Percentiles rank a stretch among this genome's conserved stretches.
Conservation (phyloP, 225 moss, liverwort and hornwort genomes). For the Pseudisothecium myosuroides region DNA sequence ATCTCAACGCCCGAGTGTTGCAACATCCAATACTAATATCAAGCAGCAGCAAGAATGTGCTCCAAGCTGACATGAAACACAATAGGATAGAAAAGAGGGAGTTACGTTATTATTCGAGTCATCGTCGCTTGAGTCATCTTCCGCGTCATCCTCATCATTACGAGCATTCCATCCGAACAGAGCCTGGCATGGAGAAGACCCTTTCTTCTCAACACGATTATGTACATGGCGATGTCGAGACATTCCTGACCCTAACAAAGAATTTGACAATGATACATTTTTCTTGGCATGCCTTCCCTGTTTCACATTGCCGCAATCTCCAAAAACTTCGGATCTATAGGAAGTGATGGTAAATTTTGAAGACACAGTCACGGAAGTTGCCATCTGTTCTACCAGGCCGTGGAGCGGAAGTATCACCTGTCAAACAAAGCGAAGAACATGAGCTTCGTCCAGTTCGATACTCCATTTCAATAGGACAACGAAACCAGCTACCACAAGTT, state of each 20-base stretch:
- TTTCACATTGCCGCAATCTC: conserved; percentile 11
- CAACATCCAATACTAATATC: background rate
- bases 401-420: background rate
- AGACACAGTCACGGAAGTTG: conserved; percentile 22
- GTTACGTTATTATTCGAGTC: conserved; percentile 20
- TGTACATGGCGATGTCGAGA: conserved; percentile 10
- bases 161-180: conserved; percentile 27
- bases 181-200: conserved; percentile 15
- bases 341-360: conserved; percentile 20
- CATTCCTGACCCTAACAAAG: conserved; percentile 21
- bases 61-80: background rate
- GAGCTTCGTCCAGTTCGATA: background rate
- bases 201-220: conserved; percentile 8
- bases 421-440: background rate
- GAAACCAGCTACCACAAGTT: background rate
- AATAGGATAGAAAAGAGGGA: background rate
- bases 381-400: conserved; percentile 16
- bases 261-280: conserved; percentile 13
- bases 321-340: conserved; percentile 9
- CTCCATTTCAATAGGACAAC: background rate
- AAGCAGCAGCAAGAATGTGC: background rate
- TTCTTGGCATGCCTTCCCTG: conserved; percentile 4
- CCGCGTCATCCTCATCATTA: conserved; percentile 16
- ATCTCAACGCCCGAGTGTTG: background rate
- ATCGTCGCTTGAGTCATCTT: conserved; percentile 16